These are phyloP conservation scores for Parascedosporium putredinis DNA, from an alignment of 2,329 filamentous ascomycete species.

Conservation along the genomic window DNA sequence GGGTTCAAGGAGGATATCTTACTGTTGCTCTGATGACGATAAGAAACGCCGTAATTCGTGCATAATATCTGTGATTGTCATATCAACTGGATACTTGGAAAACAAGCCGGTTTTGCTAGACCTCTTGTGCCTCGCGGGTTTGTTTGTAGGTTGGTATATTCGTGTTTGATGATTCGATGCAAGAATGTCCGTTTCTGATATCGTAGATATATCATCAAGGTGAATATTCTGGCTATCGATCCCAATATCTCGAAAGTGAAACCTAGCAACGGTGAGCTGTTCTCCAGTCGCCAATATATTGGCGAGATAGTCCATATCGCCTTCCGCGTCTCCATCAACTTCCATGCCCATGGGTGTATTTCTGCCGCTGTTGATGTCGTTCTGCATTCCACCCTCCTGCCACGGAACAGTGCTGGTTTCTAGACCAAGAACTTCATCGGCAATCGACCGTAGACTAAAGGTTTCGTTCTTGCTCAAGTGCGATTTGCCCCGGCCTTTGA, in stretches of 20 bases:
- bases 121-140: too few species aligned
- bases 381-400: not conserved
- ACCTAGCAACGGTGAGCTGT: conserved; percentile 50
- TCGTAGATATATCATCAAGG: too few species aligned
- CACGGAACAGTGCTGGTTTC: not conserved
- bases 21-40: conserved; percentile 51
- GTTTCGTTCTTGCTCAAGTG: conserved; percentile 9
- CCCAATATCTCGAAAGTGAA: conserved; percentile 26
- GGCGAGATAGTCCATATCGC: conserved; percentile 51
- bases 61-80: conserved; percentile 60
- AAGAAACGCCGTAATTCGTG: conserved; percentile 66
- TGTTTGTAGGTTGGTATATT: too few species aligned
- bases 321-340: not conserved
- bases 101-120: conserved; percentile 50
- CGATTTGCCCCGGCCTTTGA: conserved; percentile 40
- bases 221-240: not conserved
- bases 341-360: not conserved
- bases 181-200: too few species aligned
- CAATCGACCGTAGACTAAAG: conserved; percentile 13
- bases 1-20: conserved; percentile 19
- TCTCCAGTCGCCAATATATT: conserved; percentile 46
- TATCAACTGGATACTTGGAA: conserved; percentile 62
- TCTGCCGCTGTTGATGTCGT: not conserved
- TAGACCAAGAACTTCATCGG: not conserved
- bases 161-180: too few species aligned